phyloP scores from a whole-genome alignment of 2,329 filamentous ascomycete species.

The Trichoderma sp. region DNA sequence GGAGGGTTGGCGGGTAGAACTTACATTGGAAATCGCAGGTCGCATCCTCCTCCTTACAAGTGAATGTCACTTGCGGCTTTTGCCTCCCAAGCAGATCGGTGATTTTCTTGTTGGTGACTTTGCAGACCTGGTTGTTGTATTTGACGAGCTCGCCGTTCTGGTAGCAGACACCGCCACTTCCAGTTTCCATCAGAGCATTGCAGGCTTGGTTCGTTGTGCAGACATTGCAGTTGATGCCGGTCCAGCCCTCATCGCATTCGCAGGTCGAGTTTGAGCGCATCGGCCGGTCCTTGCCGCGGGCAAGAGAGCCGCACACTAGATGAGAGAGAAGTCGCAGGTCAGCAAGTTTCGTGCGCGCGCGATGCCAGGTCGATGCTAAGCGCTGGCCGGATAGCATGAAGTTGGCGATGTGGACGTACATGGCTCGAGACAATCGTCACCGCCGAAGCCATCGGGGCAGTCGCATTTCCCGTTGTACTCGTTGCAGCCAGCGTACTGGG shows the following conservation, averaged over 20 bases:
- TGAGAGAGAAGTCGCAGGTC: not conserved
- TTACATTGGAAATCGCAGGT: slow-evolving; percentile 94
- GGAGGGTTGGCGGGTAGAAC: slow-evolving; percentile 35
- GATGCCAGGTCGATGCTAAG: not conserved
- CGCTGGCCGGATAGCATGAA: not conserved
- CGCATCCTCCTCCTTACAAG: slow-evolving; percentile 72
- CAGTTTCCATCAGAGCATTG: slow-evolving; percentile 81
- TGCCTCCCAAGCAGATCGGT: slow-evolving; percentile 80
- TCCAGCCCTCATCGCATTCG: slow-evolving; percentile 90
- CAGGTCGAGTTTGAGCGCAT: slow-evolving; percentile 73
- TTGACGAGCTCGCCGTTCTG: slow-evolving; percentile 87
- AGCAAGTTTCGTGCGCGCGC: not conserved
- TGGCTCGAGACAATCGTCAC: slow-evolving; percentile 88
- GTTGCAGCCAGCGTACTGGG: slow-evolving; percentile 88
- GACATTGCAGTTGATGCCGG: slow-evolving; percentile 97
- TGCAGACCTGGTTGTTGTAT: slow-evolving; percentile 96
- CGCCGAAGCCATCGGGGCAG: slow-evolving; percentile 90
- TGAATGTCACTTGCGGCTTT: slow-evolving; percentile 92
- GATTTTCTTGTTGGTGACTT: slow-evolving; percentile 96
- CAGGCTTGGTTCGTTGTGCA: slow-evolving; percentile 84
- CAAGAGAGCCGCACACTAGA: slow-evolving; percentile 82
- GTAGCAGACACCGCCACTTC: slow-evolving; percentile 85
- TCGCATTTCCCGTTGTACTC: slow-evolving; percentile 88
- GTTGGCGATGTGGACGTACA: slow-evolving; percentile 51
- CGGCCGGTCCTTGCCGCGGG: slow-evolving; percentile 76